Conservation (phyloP, 2,329 filamentous ascomycete species). For the Ascochyta koolunga region DNA sequence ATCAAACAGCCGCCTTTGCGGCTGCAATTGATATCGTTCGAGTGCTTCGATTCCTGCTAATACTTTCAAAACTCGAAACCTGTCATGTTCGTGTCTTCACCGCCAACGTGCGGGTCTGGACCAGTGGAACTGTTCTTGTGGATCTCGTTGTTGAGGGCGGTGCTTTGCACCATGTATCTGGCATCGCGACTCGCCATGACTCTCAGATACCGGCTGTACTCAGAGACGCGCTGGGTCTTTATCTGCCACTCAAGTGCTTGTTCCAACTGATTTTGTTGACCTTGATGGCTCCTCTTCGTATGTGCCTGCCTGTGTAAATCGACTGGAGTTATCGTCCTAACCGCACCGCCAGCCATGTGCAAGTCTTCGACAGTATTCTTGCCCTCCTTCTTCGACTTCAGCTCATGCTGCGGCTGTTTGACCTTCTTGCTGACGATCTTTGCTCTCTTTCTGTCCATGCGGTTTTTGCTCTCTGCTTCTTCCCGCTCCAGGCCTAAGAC, state of each 20-base stretch:
- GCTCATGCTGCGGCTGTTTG: not conserved
- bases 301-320: not conserved
- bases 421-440: constrained; percentile 12
- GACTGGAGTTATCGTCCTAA: not conserved
- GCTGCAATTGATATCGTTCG: not conserved
- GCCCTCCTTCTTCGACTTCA: constrained; percentile 3
- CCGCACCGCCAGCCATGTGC: not conserved
- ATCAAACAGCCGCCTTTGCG: not conserved
- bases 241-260: constrained; percentile 25
- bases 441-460: constrained; percentile 11
- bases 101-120: not conserved
- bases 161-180: constrained; percentile 11
- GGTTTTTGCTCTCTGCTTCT: constrained; percentile 11
- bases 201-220: constrained; percentile 29
- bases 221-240: constrained; percentile 26
- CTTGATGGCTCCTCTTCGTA: not conserved
- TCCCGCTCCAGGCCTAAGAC: constrained; percentile 31
- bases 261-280: not conserved
- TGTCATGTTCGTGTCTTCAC: not conserved
- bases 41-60: not conserved
- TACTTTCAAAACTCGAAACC: not conserved
- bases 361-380: constrained; percentile 3
- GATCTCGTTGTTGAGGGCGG: not conserved
- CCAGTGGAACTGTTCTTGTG: not conserved
- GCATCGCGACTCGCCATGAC: constrained; percentile 20